Evolutionary conservation across 257 asterid species (phyloP), one percentile per base, ranked within the genome.

Genomic region (Solanum clarkiae): DNA sequence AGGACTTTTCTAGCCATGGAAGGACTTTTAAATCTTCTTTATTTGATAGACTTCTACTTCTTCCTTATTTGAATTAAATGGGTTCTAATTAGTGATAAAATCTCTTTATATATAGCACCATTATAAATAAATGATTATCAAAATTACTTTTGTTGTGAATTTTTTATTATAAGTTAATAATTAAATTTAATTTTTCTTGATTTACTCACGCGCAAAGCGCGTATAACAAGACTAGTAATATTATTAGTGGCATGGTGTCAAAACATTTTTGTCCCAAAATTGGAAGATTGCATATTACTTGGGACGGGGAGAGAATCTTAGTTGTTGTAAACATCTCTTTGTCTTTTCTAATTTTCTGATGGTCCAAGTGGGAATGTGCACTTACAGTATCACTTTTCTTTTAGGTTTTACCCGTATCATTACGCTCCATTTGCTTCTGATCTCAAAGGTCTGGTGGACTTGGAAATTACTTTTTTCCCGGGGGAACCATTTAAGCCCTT

Each of bases 361-460:
- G 56, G 74, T 54, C 36, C 70, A 53, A 80, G 84, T 84, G 11
- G 26, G 32, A 55, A 45, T 74, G 54, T 16, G 86, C 53, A 72
- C 55, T 17, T 74, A 80, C 24, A 11, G 11, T 29, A 53, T 55
- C 77, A 36, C 84, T 66, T 84, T 88, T 60, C 66, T 85, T 86
- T 20, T 94, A 95, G 99, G 99, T 96, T 93, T 89, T 96, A 96
- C 88, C 99, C 99, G 40, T 93, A 92, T 89, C 98, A 96, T 93
- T 96, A 96, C 86, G 98, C 99, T 59, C 99, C 99, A 82, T 96
- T 96, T 92, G 98, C 98, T 87, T 96, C 99, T 81, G 99, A 96
- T 88, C 94, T 96, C 85, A 88, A 93, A 90, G 93, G 91, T 83
- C 91, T 96, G 80, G 90, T 89, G 82, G 98, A 96, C 86, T 84